Evolutionary conservation across 163 green algal genomes (phyloP).

Genomic region (Scenedesmus sp.): DNA sequence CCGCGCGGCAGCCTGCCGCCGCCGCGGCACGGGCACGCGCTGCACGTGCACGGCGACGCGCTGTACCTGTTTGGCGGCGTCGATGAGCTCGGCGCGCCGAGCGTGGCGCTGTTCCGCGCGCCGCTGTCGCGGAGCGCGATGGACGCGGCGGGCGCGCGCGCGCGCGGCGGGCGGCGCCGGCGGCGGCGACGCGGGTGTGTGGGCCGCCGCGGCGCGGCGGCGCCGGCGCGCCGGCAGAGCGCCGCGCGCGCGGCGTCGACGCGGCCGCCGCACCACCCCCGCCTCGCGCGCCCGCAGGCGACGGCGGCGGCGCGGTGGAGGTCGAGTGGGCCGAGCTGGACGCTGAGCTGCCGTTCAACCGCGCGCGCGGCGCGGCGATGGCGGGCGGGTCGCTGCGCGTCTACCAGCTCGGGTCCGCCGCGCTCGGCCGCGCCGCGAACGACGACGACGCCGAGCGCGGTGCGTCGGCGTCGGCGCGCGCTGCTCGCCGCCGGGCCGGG

Average conservation of each 20-base stretch:
- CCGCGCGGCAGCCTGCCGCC: slow-evolving; percentile 12
- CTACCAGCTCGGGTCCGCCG: slow-evolving; percentile 66
- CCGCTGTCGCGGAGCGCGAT: slow-evolving; percentile 37
- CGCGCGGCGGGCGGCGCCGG: slow-evolving; percentile 1
- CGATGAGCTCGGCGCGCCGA: slow-evolving; percentile 79
- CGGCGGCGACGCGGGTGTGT: background rate
- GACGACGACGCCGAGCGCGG: slow-evolving; percentile 71
- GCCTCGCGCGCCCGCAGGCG: background rate
- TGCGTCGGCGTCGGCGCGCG: slow-evolving; percentile 4
- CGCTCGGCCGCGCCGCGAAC: slow-evolving; percentile 60
- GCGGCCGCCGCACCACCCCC: background rate
- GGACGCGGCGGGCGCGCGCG: slow-evolving; percentile 14
- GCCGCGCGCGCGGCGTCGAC: too few species aligned
- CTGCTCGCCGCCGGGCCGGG: too few species aligned
- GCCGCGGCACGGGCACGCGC: slow-evolving; percentile 62
- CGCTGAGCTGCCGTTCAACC: slow-evolving; percentile 74
- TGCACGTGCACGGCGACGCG: slow-evolving; percentile 57
- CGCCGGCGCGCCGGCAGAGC: background rate
- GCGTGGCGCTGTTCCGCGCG: slow-evolving; percentile 65
- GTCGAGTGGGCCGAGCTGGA: slow-evolving; percentile 73
- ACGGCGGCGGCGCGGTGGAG: background rate
- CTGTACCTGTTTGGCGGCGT: slow-evolving; percentile 83
- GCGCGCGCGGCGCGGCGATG: slow-evolving; percentile 52
- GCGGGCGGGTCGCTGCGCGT: slow-evolving; percentile 43
- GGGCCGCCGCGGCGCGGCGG: background rate